Evolutionary conservation across 768 basidiomycete species (phyloP).

Genomic region (Tephrocybe rancida): DNA sequence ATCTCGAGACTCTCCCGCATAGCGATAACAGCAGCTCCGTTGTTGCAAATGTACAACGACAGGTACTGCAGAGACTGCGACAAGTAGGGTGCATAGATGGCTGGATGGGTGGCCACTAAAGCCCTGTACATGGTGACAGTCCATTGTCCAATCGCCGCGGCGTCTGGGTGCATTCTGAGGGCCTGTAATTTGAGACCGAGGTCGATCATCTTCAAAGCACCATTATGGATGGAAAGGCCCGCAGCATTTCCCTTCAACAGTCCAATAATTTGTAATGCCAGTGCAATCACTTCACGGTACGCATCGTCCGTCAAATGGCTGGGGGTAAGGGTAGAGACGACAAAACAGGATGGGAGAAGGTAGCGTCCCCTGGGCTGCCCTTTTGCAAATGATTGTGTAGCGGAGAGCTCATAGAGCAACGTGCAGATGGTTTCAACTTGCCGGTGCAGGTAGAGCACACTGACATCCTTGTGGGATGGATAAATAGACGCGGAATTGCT

Average conservation of each 20-base stretch:
- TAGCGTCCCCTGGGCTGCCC: slow-evolving; percentile 10
- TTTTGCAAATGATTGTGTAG: slow-evolving; percentile 2
- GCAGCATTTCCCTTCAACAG: slow-evolving; percentile 7
- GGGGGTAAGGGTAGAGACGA: background rate
- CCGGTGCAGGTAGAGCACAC: slow-evolving; percentile 13
- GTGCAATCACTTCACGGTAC: slow-evolving; percentile 12
- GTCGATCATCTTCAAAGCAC: slow-evolving; percentile 19
- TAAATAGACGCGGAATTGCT: background rate
- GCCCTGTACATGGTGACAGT: slow-evolving; percentile 16
- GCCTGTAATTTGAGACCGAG: slow-evolving; percentile 11
- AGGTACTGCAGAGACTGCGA: slow-evolving; percentile 11
- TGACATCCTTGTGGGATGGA: slow-evolving; percentile 7
- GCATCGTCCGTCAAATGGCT: background rate
- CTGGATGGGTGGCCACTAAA: slow-evolving; percentile 5
- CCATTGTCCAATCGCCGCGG: slow-evolving; percentile 14
- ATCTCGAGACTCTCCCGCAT: slow-evolving; percentile 9
- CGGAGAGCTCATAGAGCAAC: slow-evolving; percentile 10
- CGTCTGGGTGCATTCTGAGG: slow-evolving; percentile 19
- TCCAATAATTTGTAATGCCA: slow-evolving; percentile 9
- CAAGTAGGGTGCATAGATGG: slow-evolving; percentile 14
- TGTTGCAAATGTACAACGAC: slow-evolving; percentile 8
- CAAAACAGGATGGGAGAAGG: slow-evolving; percentile 8
- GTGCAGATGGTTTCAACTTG: slow-evolving; percentile 14
- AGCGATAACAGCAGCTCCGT: background rate
- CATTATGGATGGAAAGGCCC: slow-evolving; percentile 14